Percentiles rank a stretch among this genome's conserved stretches.
Conservation (phyloP, 257 asterid species). For the Cinchona pubescens region DNA sequence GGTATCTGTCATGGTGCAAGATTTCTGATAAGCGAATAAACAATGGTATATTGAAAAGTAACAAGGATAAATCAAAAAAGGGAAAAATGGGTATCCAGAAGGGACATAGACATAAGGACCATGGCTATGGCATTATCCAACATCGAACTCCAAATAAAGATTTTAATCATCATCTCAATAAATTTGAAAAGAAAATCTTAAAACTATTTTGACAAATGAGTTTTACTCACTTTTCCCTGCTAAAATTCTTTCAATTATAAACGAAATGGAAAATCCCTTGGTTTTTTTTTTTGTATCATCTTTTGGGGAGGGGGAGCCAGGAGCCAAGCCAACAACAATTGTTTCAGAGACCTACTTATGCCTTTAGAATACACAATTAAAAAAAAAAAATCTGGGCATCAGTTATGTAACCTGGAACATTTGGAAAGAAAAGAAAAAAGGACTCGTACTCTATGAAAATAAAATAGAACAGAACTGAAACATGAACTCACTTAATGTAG, state of each 20-base stretch:
- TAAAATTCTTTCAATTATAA: neutral
- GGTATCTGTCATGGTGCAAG: constrained; percentile 52
- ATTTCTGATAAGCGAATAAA: constrained; percentile 14
- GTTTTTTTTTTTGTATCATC: neutral
- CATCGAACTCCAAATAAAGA: neutral
- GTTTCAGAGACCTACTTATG: neutral
- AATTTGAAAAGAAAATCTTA: constrained; percentile 8
- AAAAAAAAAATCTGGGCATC: neutral
- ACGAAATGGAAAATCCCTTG: neutral
- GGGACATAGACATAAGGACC: neutral
- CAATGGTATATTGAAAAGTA: constrained; percentile 7
- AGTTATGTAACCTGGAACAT: neutral
- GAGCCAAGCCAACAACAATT: neutral
- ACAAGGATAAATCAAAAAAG: constrained; percentile 11
- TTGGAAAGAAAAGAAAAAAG: neutral
- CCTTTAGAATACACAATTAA: neutral
- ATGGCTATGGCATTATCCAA: neutral
- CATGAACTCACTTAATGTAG: constrained; percentile 72
- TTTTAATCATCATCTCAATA: constrained; percentile 2
- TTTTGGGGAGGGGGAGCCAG: neutral
- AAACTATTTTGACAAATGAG: neutral
- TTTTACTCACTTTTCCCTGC: neutral
- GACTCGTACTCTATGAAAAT: neutral
- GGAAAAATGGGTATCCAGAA: neutral
- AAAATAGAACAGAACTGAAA: constrained; percentile 1